These are phyloP conservation scores for Nannizziopsis barbatae DNA, from an alignment of 2,329 filamentous ascomycete genomes.

Conservation along the genomic window DNA sequence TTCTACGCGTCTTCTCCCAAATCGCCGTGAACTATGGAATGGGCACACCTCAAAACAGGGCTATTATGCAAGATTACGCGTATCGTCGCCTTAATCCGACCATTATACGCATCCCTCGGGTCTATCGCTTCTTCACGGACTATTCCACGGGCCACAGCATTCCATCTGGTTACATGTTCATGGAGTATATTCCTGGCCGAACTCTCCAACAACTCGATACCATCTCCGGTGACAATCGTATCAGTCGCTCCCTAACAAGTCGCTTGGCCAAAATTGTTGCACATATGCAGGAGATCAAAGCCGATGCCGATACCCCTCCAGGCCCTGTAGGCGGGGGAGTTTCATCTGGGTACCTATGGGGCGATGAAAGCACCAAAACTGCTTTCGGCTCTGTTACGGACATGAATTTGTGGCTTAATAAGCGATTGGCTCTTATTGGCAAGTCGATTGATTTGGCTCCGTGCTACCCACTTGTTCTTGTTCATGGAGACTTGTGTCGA, in stretches of 20 bases:
- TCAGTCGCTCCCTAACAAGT: slow-evolving; percentile 7
- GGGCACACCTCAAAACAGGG: slow-evolving; percentile 11
- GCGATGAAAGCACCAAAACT: slow-evolving; percentile 16
- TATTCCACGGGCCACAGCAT: not conserved
- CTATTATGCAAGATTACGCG: slow-evolving; percentile 17
- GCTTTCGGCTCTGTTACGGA: slow-evolving; percentile 12
- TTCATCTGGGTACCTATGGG: slow-evolving; percentile 18
- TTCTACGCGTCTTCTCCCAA: slow-evolving; percentile 13
- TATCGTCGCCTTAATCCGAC: slow-evolving; percentile 15
- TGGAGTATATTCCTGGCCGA: slow-evolving; percentile 19
- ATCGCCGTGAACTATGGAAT: slow-evolving; percentile 18
- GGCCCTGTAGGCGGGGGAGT: slow-evolving; percentile 17
- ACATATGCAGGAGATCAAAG: slow-evolving; percentile 14
- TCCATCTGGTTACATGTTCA: slow-evolving; percentile 19
- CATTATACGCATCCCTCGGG: slow-evolving; percentile 17
- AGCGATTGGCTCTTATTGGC: slow-evolving; percentile 13
- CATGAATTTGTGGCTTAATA: slow-evolving; percentile 13
- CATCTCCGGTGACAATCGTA: slow-evolving; percentile 1
- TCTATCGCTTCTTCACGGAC: slow-evolving; percentile 18
- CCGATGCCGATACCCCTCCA: slow-evolving; percentile 9
- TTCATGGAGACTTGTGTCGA: slow-evolving; percentile 21
- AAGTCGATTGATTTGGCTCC: slow-evolving; percentile 17
- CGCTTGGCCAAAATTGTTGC: slow-evolving; percentile 15
- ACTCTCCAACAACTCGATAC: slow-evolving; percentile 14
- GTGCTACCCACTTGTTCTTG: slow-evolving; percentile 20